Conservation (phyloP, 805 yeast genomes). For the Candida chilensis region DNA sequence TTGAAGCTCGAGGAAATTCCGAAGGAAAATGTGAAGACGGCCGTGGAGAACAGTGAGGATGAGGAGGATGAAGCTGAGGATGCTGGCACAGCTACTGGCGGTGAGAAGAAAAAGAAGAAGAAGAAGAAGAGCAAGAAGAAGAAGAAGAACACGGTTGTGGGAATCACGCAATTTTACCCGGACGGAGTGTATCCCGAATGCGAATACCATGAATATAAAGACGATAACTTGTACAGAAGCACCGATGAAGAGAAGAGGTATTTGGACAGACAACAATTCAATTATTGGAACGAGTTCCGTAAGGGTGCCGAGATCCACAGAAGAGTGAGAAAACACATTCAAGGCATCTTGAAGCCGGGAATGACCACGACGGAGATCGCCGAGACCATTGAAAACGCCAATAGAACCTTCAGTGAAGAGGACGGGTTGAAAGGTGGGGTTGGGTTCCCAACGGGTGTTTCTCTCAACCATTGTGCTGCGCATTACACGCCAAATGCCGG, state of each 20-base stretch:
- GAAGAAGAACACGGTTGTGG: conserved; percentile 45
- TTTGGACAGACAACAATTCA: conserved; percentile 53
- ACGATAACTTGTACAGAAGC: conserved; percentile 62
- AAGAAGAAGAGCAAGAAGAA: conserved; percentile 38
- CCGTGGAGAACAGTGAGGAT: conserved; percentile 42
- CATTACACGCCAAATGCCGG: conserved; percentile 97
- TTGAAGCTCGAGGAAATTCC: conserved; percentile 11
- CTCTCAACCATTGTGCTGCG: conserved; percentile 91
- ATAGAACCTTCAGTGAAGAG: conserved; percentile 64
- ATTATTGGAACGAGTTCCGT: conserved; percentile 79
- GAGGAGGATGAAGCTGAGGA: conserved; percentile 37
- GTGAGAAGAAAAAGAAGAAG: conserved; percentile 6
- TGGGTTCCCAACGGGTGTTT: conserved; percentile 98
- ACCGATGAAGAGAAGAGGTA: conserved; percentile 85
- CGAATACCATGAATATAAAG: conserved; percentile 72
- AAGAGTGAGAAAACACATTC: conserved; percentile 77
- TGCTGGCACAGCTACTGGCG: conserved; percentile 4
- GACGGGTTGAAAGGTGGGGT: conserved; percentile 73
- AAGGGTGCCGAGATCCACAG: conserved; percentile 96
- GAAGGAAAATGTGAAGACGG: conserved; percentile 12
- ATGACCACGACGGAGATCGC: conserved; percentile 89
- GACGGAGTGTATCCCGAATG: conserved; percentile 79
- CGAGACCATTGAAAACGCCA: conserved; percentile 78
- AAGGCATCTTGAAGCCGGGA: conserved; percentile 73
- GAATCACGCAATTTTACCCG: conserved; percentile 61